phyloP scores from a whole-genome alignment of 2,329 filamentous ascomycete species.

The Tolypocladium ovalisporum region DNA sequence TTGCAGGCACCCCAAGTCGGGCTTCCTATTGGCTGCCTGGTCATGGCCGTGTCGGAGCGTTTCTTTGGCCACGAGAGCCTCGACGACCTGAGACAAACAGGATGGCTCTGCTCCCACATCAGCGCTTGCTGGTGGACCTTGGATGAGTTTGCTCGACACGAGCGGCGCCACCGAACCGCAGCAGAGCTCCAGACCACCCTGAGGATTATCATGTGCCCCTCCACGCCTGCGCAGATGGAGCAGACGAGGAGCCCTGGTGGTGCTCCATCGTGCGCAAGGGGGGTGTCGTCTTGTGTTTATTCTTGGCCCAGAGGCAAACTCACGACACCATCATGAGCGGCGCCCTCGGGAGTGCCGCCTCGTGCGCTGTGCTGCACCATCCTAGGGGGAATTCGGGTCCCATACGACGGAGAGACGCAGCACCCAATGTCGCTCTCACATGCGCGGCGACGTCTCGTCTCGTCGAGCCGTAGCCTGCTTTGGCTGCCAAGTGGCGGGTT shows the following conservation, averaged over 20 bases:
- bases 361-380: not conserved
- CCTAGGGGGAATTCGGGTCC: not conserved
- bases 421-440: no score
- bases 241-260: not conserved
- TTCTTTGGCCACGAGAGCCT: not conserved
- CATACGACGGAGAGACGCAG: no score
- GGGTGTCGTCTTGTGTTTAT: not conserved
- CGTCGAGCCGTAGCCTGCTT: not conserved
- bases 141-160: not conserved
- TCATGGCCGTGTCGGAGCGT: not conserved
- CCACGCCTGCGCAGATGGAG: not conserved
- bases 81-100: conserved; percentile 14
- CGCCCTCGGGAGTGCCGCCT: not conserved
- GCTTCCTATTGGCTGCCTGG: not conserved
- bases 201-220: conserved; percentile 7
- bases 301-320: not conserved
- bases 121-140: conserved; percentile 4
- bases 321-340: conserved; percentile 2
- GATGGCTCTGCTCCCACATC: conserved; percentile 8
- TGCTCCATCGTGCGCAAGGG: not conserved
- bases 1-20: not conserved
- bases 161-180: conserved; percentile 6
- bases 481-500: not conserved
- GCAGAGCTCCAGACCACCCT: conserved; percentile 4
- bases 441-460: not conserved